A percentile compares a stretch with the other conserved stretches of the same genome.
These are phyloP conservation scores for Linaria vulgaris DNA, from an alignment of 257 asterid species.

Conservation along the genomic window DNA sequence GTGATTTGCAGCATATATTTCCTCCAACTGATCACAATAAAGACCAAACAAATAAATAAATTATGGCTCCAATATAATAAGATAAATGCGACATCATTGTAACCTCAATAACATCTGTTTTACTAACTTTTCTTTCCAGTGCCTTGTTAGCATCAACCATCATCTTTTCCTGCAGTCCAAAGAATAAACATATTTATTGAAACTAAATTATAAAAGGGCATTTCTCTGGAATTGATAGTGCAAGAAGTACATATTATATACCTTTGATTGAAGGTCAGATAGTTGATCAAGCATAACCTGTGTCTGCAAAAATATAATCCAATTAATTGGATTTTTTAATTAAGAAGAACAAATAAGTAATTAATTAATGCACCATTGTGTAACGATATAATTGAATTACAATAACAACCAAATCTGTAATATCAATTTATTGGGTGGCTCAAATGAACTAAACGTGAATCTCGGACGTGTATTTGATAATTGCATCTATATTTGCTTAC, in stretches of 20 bases:
- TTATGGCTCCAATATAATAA: not conserved
- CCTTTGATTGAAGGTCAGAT: constrained; percentile 91
- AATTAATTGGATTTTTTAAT: too few species aligned
- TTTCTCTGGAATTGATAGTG: not conserved
- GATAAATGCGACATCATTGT: not conserved
- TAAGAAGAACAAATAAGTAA: too few species aligned
- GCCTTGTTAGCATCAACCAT: constrained; percentile 86
- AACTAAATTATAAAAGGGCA: not conserved
- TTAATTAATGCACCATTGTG: too few species aligned
- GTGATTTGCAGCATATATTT: constrained; percentile 71
- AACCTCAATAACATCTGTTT: not conserved
- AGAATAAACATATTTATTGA: not conserved
- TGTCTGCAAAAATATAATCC: too few species aligned
- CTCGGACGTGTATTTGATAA: too few species aligned
- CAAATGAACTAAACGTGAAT: too few species aligned
- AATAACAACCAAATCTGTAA: not conserved
- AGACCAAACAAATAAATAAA: not conserved
- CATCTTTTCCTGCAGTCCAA: constrained; percentile 61
- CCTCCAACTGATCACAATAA: constrained; percentile 60
- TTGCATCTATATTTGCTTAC: constrained; percentile 48
- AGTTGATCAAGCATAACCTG: constrained; percentile 90
- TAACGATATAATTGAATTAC: too few species aligned
- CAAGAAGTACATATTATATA: too few species aligned
- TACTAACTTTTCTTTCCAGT: constrained; percentile 72
- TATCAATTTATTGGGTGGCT: too few species aligned